These are phyloP conservation scores for Nemania diffusa DNA, from an alignment of 2,329 filamentous ascomycete species.

Conservation along the genomic window DNA sequence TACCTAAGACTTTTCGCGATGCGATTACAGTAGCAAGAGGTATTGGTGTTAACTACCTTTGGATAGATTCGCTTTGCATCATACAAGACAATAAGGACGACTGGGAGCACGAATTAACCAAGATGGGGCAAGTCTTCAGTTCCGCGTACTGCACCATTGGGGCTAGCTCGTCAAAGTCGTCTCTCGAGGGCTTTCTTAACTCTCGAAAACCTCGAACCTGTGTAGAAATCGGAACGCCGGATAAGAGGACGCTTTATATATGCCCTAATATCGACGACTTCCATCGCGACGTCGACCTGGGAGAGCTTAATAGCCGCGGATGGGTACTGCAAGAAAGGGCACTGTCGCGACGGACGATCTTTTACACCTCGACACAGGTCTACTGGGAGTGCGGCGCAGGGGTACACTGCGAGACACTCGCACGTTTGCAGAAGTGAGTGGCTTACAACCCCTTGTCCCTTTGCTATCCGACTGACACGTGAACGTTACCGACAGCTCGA, in stretches of 20 bases:
- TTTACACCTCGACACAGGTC: constrained; percentile 35
- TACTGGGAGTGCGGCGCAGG: constrained; percentile 40
- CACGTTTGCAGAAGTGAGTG: constrained; percentile 35
- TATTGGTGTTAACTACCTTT: constrained; percentile 19
- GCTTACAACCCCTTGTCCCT: not conserved
- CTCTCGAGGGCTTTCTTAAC: constrained; percentile 25
- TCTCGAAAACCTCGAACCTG: constrained; percentile 6
- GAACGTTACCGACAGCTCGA: constrained; percentile 10
- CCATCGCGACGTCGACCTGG: constrained; percentile 31
- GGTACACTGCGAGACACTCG: constrained; percentile 37
- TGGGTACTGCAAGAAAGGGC: constrained; percentile 40
- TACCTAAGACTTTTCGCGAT: constrained; percentile 24
- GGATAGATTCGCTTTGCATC: no score
- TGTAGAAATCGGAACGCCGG: constrained; percentile 10
- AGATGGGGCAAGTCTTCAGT: constrained; percentile 38
- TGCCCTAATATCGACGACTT: constrained; percentile 37
- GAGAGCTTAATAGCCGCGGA: constrained; percentile 15
- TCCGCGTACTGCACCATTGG: constrained; percentile 35
- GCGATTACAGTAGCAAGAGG: constrained; percentile 11
- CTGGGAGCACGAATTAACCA: constrained; percentile 9
- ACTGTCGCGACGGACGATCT: constrained; percentile 36
- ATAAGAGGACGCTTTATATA: constrained; percentile 16
- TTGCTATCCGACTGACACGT: not conserved
- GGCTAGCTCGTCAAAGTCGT: constrained; percentile 27
- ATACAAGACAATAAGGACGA: constrained; percentile 15